Conservation (phyloP, 495 filamentous ascomycete genomes). For the Staphylotrichum longicolle region DNA sequence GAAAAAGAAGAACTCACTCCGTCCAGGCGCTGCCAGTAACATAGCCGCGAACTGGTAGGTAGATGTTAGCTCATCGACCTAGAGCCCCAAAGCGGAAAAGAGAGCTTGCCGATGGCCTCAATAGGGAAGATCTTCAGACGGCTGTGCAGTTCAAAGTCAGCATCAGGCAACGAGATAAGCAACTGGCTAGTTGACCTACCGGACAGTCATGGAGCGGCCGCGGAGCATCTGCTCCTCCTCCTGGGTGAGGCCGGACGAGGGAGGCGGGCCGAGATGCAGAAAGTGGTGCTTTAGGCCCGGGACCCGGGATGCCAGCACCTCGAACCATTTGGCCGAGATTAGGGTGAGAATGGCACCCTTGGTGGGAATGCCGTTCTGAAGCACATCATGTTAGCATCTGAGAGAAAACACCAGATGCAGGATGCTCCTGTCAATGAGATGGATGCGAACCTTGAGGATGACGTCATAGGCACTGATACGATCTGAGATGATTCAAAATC, state of each 20-base stretch:
- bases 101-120: conserved; percentile 56
- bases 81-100: neutral
- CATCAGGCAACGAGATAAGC: neutral
- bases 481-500: conserved; percentile 46
- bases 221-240: conserved; percentile 55
- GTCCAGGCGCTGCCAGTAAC: conserved; percentile 91
- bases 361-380: conserved; percentile 70
- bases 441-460: conserved; percentile 39
- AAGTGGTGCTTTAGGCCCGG: conserved; percentile 75
- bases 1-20: conserved; percentile 42
- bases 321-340: conserved; percentile 84
- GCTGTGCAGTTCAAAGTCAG: conserved; percentile 25
- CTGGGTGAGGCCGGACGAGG: conserved; percentile 42
- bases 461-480: conserved; percentile 96
- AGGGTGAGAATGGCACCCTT: conserved; percentile 85
- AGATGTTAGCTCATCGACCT: neutral
- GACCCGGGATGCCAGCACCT: conserved; percentile 60
- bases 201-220: conserved; percentile 78
- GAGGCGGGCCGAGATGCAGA: conserved; percentile 64
- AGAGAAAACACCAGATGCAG: no score
- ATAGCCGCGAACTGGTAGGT: conserved; percentile 70
- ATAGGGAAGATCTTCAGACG: conserved; percentile 78
- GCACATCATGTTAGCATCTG: neutral
- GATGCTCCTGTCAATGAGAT: conserved; percentile 38
- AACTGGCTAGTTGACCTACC: neutral